These are phyloP conservation scores for Talaromyces sp. DNA, from an alignment of 2,329 filamentous ascomycete genomes.

Conservation along the genomic window DNA sequence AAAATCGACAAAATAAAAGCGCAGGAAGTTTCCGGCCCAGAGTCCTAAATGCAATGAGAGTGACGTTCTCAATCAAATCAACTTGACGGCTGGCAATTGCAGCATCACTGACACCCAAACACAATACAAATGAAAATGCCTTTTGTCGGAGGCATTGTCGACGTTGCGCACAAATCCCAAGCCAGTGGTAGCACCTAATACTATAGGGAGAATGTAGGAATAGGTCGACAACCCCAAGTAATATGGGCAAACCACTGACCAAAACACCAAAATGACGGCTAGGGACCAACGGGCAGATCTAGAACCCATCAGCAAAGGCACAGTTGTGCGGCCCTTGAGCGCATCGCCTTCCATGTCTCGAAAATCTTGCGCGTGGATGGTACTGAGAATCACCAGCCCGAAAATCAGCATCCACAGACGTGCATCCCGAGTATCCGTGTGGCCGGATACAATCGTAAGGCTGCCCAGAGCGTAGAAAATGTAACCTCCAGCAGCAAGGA, in stretches of 20 bases:
- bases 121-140: conserved; percentile 9
- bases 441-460: conserved; percentile 4
- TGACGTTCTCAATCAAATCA: not conserved
- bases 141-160: conserved; percentile 7
- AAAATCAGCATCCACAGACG: conserved; percentile 9
- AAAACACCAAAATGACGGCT: not conserved
- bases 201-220: conserved; percentile 1
- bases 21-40: not conserved
- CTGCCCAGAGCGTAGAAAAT: conserved; percentile 9
- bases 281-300: conserved; percentile 1
- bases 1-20: not conserved
- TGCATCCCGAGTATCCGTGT: conserved; percentile 3
- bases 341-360: conserved; percentile 10
- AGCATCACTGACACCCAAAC: conserved; percentile 9
- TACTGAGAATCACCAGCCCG: conserved; percentile 8
- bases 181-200: not conserved
- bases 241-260: conserved; percentile 7
- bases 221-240: conserved; percentile 2
- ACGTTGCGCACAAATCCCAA: conserved; percentile 5
- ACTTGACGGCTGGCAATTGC: conserved; percentile 8
- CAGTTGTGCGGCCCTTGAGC: conserved; percentile 6
- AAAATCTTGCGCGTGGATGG: conserved; percentile 12
- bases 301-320: conserved; percentile 9
- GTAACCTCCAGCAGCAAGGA: conserved; percentile 9
- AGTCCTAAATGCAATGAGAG: not conserved